Conservation (phyloP, 257 asterid genomes). For the Capsicum chinense region DNA sequence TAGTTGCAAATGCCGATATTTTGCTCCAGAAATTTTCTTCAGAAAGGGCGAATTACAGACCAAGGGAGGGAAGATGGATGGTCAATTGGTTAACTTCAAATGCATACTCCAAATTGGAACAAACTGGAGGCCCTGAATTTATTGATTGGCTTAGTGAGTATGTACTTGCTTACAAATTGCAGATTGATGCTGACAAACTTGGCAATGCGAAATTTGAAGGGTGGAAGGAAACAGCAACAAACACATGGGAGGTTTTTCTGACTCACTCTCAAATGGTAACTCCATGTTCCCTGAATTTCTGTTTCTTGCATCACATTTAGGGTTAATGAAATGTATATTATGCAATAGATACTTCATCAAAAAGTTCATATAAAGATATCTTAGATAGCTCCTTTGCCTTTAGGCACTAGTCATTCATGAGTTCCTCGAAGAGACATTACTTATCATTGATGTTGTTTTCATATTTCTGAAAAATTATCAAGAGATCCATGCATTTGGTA, state of each 20-base stretch:
- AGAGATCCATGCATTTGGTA: neutral
- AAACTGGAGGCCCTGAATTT: conserved; percentile 79
- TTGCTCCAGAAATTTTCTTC: conserved; percentile 58
- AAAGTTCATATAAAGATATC: neutral
- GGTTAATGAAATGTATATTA: neutral
- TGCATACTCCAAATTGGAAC: conserved; percentile 64
- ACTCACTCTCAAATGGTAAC: conserved; percentile 92
- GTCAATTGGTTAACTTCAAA: conserved; percentile 62
- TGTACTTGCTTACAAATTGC: conserved; percentile 69
- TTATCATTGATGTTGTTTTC: neutral
- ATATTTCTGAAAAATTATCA: neutral
- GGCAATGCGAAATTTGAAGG: conserved; percentile 68
- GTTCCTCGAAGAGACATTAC: neutral
- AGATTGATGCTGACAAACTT: conserved; percentile 58
- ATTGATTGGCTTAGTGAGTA: conserved; percentile 77
- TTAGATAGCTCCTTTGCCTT: neutral
- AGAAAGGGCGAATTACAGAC: conserved; percentile 50
- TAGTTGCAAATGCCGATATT: conserved; percentile 54
- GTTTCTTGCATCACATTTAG: no score
- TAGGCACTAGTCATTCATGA: neutral
- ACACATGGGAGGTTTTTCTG: conserved; percentile 64
- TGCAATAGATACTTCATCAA: conserved; percentile 4
- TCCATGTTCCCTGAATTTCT: conserved; percentile 24
- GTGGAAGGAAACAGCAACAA: conserved; percentile 52
- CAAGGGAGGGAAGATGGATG: conserved; percentile 46